Percentiles rank a stretch among this genome's conserved stretches.
phyloP scores from a whole-genome alignment of 2,329 filamentous ascomycete genomes.

The Mollisiaceae sp. region DNA sequence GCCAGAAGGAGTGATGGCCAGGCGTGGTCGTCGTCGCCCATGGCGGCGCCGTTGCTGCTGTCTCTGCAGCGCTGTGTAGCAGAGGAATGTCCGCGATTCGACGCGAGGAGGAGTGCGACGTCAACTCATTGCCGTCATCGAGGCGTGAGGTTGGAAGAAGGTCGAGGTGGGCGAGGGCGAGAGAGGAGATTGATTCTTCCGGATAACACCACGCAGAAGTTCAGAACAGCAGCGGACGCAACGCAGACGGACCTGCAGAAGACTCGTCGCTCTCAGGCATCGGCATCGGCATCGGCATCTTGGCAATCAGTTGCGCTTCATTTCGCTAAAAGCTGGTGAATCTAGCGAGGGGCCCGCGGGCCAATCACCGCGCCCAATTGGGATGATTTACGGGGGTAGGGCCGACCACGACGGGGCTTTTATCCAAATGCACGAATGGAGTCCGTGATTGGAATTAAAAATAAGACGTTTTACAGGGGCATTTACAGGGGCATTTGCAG shows the following conservation, averaged over 20 bases:
- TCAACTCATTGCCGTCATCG: slow-evolving; percentile 27
- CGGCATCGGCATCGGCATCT: background rate
- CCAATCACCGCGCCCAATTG: background rate
- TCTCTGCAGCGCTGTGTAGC: slow-evolving; percentile 37
- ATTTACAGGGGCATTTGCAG: too few species aligned
- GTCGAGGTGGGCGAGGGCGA: too few species aligned
- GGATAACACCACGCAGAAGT: background rate
- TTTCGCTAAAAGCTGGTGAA: background rate
- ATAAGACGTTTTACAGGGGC: slow-evolving; percentile 5
- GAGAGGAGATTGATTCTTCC: slow-evolving; percentile 5
- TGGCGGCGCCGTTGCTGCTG: slow-evolving; percentile 39
- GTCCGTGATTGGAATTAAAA: slow-evolving; percentile 1
- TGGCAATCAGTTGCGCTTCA: background rate
- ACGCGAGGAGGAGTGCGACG: slow-evolving; percentile 21
- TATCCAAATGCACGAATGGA: background rate
- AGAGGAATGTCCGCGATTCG: slow-evolving; percentile 21
- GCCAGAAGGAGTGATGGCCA: slow-evolving; percentile 45
- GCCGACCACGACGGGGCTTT: background rate
- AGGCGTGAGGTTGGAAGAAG: background rate
- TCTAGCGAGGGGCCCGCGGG: background rate
- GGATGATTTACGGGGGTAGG: background rate
- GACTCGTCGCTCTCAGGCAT: background rate
- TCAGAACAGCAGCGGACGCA: background rate
- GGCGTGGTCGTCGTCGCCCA: slow-evolving; percentile 33
- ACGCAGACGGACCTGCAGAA: background rate